Base-by-base conservation (phyloP, 2,329 filamentous ascomycete genomes). In the Coniochaeta pulveracea region DNA sequence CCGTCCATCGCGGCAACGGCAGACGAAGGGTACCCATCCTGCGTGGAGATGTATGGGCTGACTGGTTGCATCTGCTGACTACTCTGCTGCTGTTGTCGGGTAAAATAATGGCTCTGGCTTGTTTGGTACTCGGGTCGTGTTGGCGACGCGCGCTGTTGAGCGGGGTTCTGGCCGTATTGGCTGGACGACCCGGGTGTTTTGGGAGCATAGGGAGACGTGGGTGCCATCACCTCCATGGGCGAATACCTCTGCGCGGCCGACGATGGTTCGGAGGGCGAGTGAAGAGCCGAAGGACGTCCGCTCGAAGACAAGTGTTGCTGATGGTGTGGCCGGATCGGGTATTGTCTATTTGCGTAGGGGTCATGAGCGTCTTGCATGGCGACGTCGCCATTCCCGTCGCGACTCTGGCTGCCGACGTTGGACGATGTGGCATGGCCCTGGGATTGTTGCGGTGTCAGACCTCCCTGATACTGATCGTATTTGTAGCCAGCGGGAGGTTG, bases 201-300 rank as follows among this genome's bases (percentile, higher is more conserved):
- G 28, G 69, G 52, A 28, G 74, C 71, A 60, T 93, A 93, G 21
- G 85, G 78, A 36, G 83, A 80, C 21, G 80, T 76, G 25, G 86
- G 84, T 39, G 86, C 85, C 40, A 93, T 64, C 11, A 76, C 73
- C 55, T 94, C 89, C 88, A 95, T 95, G 42, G 89, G 91, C 29
- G 89, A 96, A 60, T 96, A 96, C 52, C 88, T 77, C 55, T 93
- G 84, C 38, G 86, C 84, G 37, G 85, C 85, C 33, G 84, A 70
- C 26, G 85, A 91, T 38, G 83, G 77, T 50, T 89, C 78, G 43
- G 78, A 77, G 33, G 79, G 64, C 29, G 80, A 82, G 54, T 89
- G 80, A 46, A 85, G 74, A 40, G 73, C 85, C 39, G 76, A 46
- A 26, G 61, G 43, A 40, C 61, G 57, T 39, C 56, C 48, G 43